phyloP scores from a whole-genome alignment of 495 filamentous ascomycete species.

The Achaetomiella virescens region DNA sequence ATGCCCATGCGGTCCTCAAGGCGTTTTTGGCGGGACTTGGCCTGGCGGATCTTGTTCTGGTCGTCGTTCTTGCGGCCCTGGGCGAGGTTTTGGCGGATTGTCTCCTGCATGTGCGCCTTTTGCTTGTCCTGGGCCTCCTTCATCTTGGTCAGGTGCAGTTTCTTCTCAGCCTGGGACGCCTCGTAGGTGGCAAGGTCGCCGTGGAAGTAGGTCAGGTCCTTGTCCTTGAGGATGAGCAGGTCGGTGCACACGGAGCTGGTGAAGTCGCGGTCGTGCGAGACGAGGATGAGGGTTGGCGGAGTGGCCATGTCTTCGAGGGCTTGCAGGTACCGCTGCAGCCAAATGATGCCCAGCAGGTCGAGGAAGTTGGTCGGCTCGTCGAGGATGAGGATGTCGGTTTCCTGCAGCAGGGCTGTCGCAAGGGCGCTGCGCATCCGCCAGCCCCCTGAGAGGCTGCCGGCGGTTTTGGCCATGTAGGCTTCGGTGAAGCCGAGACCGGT shows the following conservation, averaged over 20 bases:
- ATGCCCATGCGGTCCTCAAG: constrained; percentile 73
- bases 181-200: constrained; percentile 68
- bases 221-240: constrained; percentile 66
- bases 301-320: constrained; percentile 36
- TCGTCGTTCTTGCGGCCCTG: constrained; percentile 66
- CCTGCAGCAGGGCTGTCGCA: constrained; percentile 59
- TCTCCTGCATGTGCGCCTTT: constrained; percentile 67
- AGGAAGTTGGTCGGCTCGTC: constrained; percentile 86
- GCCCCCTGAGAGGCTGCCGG: constrained; percentile 65
- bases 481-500: constrained; percentile 68
- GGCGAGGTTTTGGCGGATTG: constrained; percentile 62
- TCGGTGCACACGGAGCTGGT: constrained; percentile 65
- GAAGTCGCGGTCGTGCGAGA: constrained; percentile 77
- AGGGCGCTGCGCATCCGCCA: constrained; percentile 72
- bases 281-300: constrained; percentile 56
- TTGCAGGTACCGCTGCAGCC: constrained; percentile 67
- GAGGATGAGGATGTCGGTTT: constrained; percentile 72
- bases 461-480: constrained; percentile 47
- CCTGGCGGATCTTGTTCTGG: constrained; percentile 72
- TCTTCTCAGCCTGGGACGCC: constrained; percentile 56
- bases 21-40: constrained; percentile 72
- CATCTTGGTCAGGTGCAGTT: constrained; percentile 61
- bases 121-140: constrained; percentile 74
- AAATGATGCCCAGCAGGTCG: constrained; percentile 74
- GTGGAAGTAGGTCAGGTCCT: constrained; percentile 59